Evolutionary conservation across 1,139 yeast genomes (phyloP).

Genomic region (Sugiyamaella castrensis): DNA sequence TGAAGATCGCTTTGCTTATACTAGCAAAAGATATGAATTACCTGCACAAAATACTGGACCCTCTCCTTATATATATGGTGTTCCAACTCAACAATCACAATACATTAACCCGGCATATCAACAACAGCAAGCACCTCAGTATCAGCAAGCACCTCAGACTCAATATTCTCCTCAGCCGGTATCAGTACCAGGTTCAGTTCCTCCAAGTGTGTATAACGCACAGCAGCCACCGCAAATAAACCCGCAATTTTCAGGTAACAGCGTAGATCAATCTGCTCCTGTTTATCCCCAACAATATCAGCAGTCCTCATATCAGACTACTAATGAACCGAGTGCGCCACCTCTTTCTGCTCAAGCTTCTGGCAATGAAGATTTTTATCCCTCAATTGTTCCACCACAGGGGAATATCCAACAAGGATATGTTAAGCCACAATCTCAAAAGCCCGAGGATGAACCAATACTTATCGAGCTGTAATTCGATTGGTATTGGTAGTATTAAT

Average conservation of each 20-base stretch:
- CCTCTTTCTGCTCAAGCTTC: constrained; percentile 3
- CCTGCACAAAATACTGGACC: too few relatives aligned
- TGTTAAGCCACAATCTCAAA: background rate
- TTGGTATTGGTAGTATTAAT: too few relatives aligned
- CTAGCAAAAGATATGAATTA: constrained; percentile 23
- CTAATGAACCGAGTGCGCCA: background rate
- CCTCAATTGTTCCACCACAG: constrained; percentile 3
- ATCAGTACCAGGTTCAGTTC: too few relatives aligned
- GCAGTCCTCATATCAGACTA: background rate
- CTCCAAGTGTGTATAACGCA: too few relatives aligned
- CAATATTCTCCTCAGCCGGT: too few relatives aligned
- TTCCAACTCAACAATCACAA: too few relatives aligned
- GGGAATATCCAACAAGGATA: constrained; percentile 4
- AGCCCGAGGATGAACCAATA: constrained; percentile 28
- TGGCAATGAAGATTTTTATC: constrained; percentile 5
- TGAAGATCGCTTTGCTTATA: constrained; percentile 59
- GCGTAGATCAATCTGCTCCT: background rate
- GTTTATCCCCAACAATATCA: constrained; percentile 4
- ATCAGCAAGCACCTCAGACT: too few relatives aligned
- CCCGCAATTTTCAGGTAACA: too few relatives aligned
- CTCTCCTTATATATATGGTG: too few relatives aligned
- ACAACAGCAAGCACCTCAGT: too few relatives aligned
- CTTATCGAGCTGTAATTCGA: constrained; percentile 31
- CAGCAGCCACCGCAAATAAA: too few relatives aligned
- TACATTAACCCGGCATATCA: too few relatives aligned